These are phyloP conservation scores for Erythrophleum fordii DNA, from an alignment of 306 rosid species.

Conservation along the genomic window DNA sequence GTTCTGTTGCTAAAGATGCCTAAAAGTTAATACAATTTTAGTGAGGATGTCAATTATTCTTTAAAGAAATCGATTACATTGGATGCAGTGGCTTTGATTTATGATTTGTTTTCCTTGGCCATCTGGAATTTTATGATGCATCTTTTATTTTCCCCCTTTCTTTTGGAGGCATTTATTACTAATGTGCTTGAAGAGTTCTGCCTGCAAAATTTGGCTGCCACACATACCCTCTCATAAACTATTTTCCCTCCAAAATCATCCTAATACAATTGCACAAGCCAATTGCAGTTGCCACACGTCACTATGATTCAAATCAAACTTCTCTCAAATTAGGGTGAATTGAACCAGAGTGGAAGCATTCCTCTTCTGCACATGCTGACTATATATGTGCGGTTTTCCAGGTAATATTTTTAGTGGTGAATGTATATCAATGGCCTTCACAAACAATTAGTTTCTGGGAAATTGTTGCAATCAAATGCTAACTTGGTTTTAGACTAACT, in stretches of 20 bases:
- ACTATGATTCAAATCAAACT: neutral
- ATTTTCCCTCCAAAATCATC: neutral
- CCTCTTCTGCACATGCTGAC: neutral
- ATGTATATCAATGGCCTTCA: neutral
- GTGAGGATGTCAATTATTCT: conserved; percentile 29
- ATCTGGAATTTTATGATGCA: conserved; percentile 31
- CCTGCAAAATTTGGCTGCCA: neutral
- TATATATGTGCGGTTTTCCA: neutral
- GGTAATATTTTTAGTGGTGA: neutral
- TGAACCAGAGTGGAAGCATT: neutral
- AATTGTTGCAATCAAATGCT: neutral
- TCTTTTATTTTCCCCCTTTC: neutral
- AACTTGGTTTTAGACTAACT: neutral
- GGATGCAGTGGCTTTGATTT: conserved; percentile 35
- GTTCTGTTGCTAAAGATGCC: conserved; percentile 32
- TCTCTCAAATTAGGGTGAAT: neutral
- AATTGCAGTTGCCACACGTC: neutral
- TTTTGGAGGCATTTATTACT: conserved; percentile 36
- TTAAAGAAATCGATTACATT: conserved; percentile 25
- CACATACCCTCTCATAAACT: neutral
- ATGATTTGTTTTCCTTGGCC: conserved; percentile 1
- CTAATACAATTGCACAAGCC: neutral
- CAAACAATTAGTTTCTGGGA: neutral
- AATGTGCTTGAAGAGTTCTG: neutral
- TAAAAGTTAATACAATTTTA: conserved; percentile 46